These are phyloP conservation scores for Ogataea pignaliae DNA, from an alignment of 805 yeast species.

Conservation along the genomic window DNA sequence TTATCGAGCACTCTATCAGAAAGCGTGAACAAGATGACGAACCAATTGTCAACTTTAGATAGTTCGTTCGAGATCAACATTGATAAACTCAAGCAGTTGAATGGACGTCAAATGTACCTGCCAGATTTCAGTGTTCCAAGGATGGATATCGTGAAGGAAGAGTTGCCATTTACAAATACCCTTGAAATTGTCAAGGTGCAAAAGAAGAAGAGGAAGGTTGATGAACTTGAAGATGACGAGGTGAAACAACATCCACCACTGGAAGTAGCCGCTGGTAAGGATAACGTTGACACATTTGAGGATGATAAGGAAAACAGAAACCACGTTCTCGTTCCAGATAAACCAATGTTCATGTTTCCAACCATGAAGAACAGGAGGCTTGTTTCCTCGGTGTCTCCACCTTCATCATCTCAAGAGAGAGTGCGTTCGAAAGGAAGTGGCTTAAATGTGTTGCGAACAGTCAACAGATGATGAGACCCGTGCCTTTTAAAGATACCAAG, in stretches of 20 bases:
- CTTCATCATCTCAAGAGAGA: background rate
- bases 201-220: background rate
- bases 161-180: background rate
- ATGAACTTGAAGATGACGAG: background rate
- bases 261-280: background rate
- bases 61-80: too few species aligned
- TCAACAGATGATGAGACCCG: too few species aligned
- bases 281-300: background rate
- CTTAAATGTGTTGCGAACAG: too few species aligned
- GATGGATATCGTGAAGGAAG: background rate
- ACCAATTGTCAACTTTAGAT: too few species aligned
- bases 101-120: background rate
- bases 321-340: conserved; percentile 1
- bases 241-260: background rate
- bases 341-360: background rate
- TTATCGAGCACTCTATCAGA: too few species aligned
- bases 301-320: conserved; percentile 1
- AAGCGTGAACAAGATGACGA: too few species aligned
- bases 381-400: background rate
- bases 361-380: background rate
- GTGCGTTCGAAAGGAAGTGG: too few species aligned
- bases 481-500: too few species aligned
- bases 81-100: background rate
- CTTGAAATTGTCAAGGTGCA: background rate
- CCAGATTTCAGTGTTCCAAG: background rate